These are phyloP conservation scores for Colletotrichum magnum DNA, from an alignment of 2,329 filamentous ascomycete genomes.

Conservation along the genomic window DNA sequence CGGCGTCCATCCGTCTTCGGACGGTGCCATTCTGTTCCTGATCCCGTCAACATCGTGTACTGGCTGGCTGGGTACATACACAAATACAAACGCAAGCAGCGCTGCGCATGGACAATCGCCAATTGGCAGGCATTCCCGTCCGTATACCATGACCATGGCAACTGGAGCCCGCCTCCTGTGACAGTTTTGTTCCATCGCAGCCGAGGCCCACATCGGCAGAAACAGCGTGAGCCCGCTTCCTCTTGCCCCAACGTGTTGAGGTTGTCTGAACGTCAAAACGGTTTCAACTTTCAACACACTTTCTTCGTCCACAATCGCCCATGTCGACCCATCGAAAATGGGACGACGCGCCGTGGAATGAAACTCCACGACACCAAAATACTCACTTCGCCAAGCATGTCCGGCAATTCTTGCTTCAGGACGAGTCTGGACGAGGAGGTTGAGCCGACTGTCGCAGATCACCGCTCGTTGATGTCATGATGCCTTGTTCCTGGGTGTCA, in stretches of 20 bases:
- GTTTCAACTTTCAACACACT: slow-evolving; percentile 39
- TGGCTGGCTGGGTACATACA: too few relatives aligned
- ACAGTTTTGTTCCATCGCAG: slow-evolving; percentile 32
- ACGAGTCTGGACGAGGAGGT: slow-evolving; percentile 9
- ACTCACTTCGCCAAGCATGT: slow-evolving; percentile 15
- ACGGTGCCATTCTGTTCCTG: background rate
- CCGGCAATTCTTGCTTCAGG: slow-evolving; percentile 34
- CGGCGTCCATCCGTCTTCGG: background rate
- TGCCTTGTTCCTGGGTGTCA: background rate
- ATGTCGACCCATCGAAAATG: slow-evolving; percentile 16
- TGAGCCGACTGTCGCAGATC: slow-evolving; percentile 33
- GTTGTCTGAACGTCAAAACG: slow-evolving; percentile 36
- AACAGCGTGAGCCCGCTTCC: slow-evolving; percentile 28
- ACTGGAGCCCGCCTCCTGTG: slow-evolving; percentile 15
- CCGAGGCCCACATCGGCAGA: slow-evolving; percentile 33
- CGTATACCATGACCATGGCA: too few relatives aligned
- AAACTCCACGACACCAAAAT: background rate
- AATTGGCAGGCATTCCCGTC: slow-evolving; percentile 4
- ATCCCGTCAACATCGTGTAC: background rate
- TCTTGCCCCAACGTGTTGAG: slow-evolving; percentile 35
- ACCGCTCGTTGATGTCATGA: slow-evolving; percentile 29
- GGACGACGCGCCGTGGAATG: slow-evolving; percentile 9
- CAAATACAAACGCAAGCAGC: background rate
- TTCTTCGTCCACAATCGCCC: background rate
- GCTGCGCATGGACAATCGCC: background rate